Conservation (phyloP, 768 basidiomycete genomes). For the Russula brevipes region DNA sequence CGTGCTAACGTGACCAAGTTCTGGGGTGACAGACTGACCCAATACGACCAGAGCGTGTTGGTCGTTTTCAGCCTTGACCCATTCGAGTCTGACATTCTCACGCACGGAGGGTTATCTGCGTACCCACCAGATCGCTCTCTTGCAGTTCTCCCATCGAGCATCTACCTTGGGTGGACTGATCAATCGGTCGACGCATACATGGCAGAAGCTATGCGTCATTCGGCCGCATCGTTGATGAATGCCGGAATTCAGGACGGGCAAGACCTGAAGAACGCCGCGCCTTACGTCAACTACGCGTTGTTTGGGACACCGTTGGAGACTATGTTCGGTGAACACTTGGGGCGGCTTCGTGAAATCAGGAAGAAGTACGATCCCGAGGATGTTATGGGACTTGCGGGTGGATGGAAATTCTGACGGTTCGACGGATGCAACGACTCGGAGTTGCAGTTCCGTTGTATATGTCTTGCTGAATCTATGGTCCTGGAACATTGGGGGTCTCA, state of each 20-base stretch:
- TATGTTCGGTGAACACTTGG: conserved; percentile 10
- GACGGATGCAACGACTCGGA: too few relatives aligned
- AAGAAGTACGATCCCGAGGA: conserved; percentile 2
- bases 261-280: neutral
- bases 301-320: conserved; percentile 2
- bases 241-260: conserved; percentile 8
- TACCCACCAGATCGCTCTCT: conserved; percentile 12
- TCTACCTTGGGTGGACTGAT: neutral
- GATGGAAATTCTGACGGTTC: conserved; percentile 17
- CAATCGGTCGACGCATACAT: neutral
- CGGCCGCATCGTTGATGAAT: neutral
- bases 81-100: conserved; percentile 1
- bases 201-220: conserved; percentile 3
- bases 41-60: neutral
- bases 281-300: conserved; percentile 11
- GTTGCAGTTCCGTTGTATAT: too few relatives aligned
- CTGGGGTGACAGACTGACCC: neutral
- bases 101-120: conserved; percentile 4
- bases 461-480: too few relatives aligned
- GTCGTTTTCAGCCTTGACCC: conserved; percentile 6
- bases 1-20: neutral
- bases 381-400: conserved; percentile 10
- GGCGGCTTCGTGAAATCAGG: conserved; percentile 9
- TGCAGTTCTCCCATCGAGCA: neutral
- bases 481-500: too few relatives aligned